Conservation (phyloP, 176 grass and related monocot species). For the Oryza rufipogon region DNA sequence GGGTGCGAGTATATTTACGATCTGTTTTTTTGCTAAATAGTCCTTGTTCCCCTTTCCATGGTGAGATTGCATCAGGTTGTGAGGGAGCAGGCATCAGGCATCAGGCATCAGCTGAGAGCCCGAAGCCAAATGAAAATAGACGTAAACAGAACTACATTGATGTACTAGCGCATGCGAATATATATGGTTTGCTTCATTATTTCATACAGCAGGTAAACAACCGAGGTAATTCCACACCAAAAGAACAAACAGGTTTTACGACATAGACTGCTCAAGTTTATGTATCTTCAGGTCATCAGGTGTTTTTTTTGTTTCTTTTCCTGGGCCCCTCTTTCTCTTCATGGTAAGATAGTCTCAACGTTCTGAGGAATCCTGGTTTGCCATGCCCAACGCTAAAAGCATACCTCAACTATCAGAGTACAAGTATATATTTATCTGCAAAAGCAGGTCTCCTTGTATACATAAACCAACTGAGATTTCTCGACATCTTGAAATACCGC, state of each 20-base stretch:
- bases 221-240: neutral
- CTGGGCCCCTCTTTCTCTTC: neutral
- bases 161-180: neutral
- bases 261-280: neutral
- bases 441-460: slow-evolving; percentile 2
- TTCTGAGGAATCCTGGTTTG: neutral
- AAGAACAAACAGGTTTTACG: neutral
- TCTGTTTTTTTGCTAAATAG: no score
- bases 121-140: neutral
- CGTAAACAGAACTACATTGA: neutral
- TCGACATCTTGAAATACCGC: neutral
- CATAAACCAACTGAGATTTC: neutral
- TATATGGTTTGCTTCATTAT: slow-evolving; percentile 17
- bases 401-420: neutral
- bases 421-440: neutral
- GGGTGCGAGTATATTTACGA: no score
- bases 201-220: neutral
- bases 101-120: neutral
- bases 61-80: no score
- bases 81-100: no score
- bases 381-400: neutral
- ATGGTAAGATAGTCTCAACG: neutral
- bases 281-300: neutral
- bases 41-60: no score
- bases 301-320: neutral